A percentile compares a stretch with the other conserved stretches of the same genome.
Conservation (phyloP, 2,329 filamentous ascomycete species). For the Aspergillus clavatus region DNA sequence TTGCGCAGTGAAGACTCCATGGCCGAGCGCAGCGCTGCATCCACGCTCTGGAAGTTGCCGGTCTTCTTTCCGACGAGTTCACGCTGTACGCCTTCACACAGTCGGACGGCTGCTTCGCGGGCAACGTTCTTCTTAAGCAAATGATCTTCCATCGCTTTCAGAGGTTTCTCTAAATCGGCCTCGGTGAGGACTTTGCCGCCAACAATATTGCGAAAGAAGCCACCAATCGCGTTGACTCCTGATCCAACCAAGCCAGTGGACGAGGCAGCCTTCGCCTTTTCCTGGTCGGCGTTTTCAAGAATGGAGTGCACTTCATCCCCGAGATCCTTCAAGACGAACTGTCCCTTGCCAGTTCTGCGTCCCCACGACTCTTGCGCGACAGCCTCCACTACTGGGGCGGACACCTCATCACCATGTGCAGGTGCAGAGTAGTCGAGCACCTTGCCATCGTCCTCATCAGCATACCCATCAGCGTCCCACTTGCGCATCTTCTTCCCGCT, state of each 20-base stretch:
- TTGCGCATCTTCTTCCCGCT: constrained; percentile 78
- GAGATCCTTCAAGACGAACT: constrained; percentile 89
- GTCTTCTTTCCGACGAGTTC: constrained; percentile 90
- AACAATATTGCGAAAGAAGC: constrained; percentile 89
- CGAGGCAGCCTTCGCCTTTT: constrained; percentile 46
- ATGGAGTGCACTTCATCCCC: constrained; percentile 92
- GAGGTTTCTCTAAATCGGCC: constrained; percentile 81
- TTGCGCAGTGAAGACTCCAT: constrained; percentile 91
- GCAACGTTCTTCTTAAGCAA: constrained; percentile 94
- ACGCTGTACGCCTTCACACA: constrained; percentile 87
- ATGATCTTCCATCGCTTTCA: constrained; percentile 95
- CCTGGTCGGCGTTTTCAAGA: constrained; percentile 70
- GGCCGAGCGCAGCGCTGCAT: constrained; percentile 73
- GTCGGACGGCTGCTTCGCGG: constrained; percentile 81
- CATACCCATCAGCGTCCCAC: constrained; percentile 86
- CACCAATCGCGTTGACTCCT: constrained; percentile 75
- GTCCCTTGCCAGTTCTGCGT: constrained; percentile 74
- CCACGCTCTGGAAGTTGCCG: constrained; percentile 82
- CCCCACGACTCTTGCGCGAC: constrained; percentile 81
- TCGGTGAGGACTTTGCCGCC: constrained; percentile 90
- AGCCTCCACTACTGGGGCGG: constrained; percentile 60
- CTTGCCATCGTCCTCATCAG: constrained; percentile 74
- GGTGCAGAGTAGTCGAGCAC: constrained; percentile 84
- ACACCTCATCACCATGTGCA: constrained; percentile 52
- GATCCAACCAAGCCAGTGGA: constrained; percentile 68